Evolutionary conservation across 768 basidiomycete species (phyloP).

Genomic region (Termitomyces sp.): DNA sequence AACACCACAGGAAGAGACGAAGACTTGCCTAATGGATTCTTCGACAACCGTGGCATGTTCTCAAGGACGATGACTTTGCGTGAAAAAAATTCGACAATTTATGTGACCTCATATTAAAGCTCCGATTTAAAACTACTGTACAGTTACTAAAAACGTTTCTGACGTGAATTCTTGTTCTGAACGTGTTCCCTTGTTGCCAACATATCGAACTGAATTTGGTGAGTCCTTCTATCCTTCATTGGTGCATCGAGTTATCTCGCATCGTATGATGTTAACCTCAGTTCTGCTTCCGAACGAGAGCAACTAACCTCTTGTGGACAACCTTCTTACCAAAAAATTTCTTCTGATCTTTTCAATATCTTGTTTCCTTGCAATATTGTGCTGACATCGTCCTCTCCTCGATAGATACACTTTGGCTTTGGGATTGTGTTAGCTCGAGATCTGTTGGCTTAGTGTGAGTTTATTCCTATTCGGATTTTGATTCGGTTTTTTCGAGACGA

Average conservation of each 20-base stretch:
- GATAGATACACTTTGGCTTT: background rate
- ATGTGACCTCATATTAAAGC: constrained; percentile 9
- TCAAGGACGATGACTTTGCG: background rate
- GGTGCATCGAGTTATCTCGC: background rate
- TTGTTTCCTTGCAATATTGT: background rate
- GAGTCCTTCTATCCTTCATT: constrained; percentile 7
- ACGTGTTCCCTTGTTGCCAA: background rate
- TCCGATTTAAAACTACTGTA: constrained; percentile 33
- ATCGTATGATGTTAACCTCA: constrained; percentile 13
- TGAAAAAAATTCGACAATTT: background rate
- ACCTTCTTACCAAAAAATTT: constrained; percentile 47
- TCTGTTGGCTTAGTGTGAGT: constrained; percentile 3
- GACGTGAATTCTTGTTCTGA: background rate
- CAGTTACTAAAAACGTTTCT: constrained; percentile 21
- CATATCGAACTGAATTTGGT: constrained; percentile 5
- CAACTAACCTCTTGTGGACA: constrained; percentile 71
- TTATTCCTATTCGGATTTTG: constrained; percentile 12
- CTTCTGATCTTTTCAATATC: constrained; percentile 36
- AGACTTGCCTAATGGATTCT: constrained; percentile 24
- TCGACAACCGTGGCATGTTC: background rate
- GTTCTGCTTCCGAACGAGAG: constrained; percentile 82
- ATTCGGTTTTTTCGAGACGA: constrained; percentile 37
- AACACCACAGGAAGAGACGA: constrained; percentile 19
- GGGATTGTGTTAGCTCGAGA: background rate
- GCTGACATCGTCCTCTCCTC: constrained; percentile 16